Evolutionary conservation across 148 eudicot genomes (phyloP), one percentile per base, ranked within the genome.

Genomic region (Talinum fruticosum): DNA sequence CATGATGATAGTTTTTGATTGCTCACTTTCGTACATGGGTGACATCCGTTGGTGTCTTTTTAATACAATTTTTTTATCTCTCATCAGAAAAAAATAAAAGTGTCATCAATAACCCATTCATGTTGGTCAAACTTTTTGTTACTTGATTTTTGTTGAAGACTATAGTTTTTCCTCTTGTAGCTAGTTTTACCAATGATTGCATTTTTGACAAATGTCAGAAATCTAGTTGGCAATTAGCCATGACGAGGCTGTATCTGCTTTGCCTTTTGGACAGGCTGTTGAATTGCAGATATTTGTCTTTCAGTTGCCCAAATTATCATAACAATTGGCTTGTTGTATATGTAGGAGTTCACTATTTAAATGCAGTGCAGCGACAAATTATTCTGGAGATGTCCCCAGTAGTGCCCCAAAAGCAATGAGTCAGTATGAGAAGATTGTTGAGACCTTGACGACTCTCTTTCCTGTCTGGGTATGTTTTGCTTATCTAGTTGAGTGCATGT

Each of bases 361-460:
- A 32, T 96, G 98, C 91, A 90, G 88, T 79, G 98, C 98, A 80
- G 87, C 93, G 32, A 78, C 99, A 77, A 82, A 91, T 83, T 82
- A 82, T 54, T 84, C 98, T 35, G 99, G 98, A 77, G 99, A 93
- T 78, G 71, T 87, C 80, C 86, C 97, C 30, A 82, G 78, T 78
- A 83, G 77, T 74, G 26, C 79, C 80, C 71, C 92, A 35, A 77
- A 83, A 79, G 88, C 80, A 75, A 64, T 90, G 88, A 90, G 84
- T 86, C 89, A 84, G 78, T 96, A 91, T 80, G 98, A 96, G 84
- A 89, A 82, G 81, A 90, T 93, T 74, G 88, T 96, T 79, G 99
- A 96, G 87, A 88, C 89, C 41, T 80, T 96, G 87, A 96, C 99
- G 3, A 93, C 99, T 45, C 97, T 96, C 78, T 96, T 96, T 85